Percentiles rank a stretch among this genome's conserved stretches.
Conservation (phyloP, 345 rosid species). For the Melaleuca alternifolia region DNA sequence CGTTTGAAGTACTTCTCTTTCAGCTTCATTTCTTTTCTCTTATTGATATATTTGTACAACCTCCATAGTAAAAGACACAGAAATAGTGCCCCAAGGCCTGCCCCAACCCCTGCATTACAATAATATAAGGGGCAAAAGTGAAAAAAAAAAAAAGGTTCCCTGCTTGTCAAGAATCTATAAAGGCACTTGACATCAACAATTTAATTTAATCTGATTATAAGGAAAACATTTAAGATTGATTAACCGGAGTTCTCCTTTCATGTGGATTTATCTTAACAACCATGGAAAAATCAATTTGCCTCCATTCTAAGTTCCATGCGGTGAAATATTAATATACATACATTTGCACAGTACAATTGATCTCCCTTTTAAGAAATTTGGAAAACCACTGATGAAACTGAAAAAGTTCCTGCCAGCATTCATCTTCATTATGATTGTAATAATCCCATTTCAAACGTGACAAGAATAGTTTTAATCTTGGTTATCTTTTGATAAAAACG, state of each 20-base stretch:
- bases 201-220: not conserved
- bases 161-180: not conserved
- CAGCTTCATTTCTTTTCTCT: not conserved
- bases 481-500: not conserved
- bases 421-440: no score
- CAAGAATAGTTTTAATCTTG: not conserved
- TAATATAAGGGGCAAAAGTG: not conserved
- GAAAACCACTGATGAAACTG: not conserved
- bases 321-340: no score
- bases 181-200: not conserved
- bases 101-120: not conserved
- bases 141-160: accelerated
- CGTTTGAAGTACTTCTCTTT: not conserved
- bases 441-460: not conserved
- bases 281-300: not conserved
- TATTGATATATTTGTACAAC: no score
- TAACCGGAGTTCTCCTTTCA: not conserved
- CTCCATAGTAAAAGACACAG: not conserved
- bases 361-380: no score
- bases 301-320: no score
- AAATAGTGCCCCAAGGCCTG: not conserved
- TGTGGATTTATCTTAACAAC: not conserved
- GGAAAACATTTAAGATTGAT: not conserved
- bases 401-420: no score
- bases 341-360: no score